These are phyloP conservation scores for Danielia oregonensis DNA, from an alignment of 805 yeast genomes.

Conservation along the genomic window DNA sequence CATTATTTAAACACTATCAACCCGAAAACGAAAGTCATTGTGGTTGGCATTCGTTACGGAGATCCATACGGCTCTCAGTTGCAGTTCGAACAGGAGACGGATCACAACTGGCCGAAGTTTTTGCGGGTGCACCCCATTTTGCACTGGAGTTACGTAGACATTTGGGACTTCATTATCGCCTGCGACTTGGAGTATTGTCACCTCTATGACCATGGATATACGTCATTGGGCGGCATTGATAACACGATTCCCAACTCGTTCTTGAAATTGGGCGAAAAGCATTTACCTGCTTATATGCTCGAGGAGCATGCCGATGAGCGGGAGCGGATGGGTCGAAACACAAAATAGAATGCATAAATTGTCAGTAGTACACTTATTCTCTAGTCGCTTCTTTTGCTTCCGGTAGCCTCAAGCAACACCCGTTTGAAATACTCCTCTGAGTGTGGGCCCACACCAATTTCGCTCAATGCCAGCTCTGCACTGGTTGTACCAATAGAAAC, in stretches of 20 bases:
- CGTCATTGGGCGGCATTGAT: conserved; percentile 79
- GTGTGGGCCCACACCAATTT: conserved; percentile 80
- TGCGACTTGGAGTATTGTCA: conserved; percentile 64
- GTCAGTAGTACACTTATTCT: not conserved
- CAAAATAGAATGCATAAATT: conserved; percentile 1
- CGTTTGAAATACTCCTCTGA: conserved; percentile 38
- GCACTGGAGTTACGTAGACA: conserved; percentile 78
- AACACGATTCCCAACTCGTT: conserved; percentile 73
- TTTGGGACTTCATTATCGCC: conserved; percentile 77
- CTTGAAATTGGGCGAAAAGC: conserved; percentile 24
- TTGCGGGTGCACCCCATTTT: conserved; percentile 82
- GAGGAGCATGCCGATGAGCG: conserved; percentile 60
- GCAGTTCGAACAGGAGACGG: conserved; percentile 66
- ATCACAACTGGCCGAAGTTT: conserved; percentile 89
- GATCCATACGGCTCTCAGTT: conserved; percentile 79
- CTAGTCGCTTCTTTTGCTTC: not conserved
- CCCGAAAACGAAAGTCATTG: conserved; percentile 61
- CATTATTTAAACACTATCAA: conserved; percentile 49
- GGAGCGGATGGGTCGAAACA: conserved; percentile 37
- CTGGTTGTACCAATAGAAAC: conserved; percentile 53
- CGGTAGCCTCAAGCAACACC: conserved; percentile 9
- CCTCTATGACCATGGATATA: conserved; percentile 80
- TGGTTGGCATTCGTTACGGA: conserved; percentile 83
- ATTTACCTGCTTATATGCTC: conserved; percentile 55
- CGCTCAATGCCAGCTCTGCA: conserved; percentile 73